Base-by-base conservation (phyloP, 208 protist genomes). In the Acanthamoeba royreba region DNA sequence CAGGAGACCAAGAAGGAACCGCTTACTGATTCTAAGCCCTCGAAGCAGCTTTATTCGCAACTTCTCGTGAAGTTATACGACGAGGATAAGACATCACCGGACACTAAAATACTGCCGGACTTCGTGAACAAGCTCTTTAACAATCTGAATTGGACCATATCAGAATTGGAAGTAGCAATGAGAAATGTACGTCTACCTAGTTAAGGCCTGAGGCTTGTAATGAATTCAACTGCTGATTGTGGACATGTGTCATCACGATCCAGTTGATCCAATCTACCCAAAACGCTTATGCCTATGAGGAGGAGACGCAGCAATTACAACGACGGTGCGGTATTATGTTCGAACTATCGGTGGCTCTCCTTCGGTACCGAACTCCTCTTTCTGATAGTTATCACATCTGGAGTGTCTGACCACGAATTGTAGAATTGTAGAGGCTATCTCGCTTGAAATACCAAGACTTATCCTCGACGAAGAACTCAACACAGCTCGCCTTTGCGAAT, bases 91-190 rank as follows among this genome's bases (percentile, higher is more conserved):
- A 33, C n/a, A n/a, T 17, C 43, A 53, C n/a, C 0, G 74, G 43
- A 19, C 43, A 45, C n/a, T n/a, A 40, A 63, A 38, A 47, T 87
- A 22, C 15, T 85, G 43, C 49, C 79, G 0, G 58, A 88, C 7
- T 95, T 95, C 74, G 53, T 94, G 35, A 95, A 95, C 66, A 74
- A 69, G 53, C 49, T 83, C 0, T 95, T 95, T 47, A 95, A 95
- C 92, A 86, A 94, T 43, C 87, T 93, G 9, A 95, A 95, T 61
- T 95, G 94, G 94, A 77, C 94, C 13, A 46, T 95, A 13, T 87
- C 94, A 8, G 94, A 95, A 47, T 86, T 95, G 17, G 86, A 61
- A n/a, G 94, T 95, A 19, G 89, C 94, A 13, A 83, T 83, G 49
- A 28, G 49, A 19, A 74, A 93, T n/a, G 88, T 93, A 91, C 42